Evolutionary conservation across 2,329 filamentous ascomycete species (phyloP), one percentile per base, ranked within the genome.

Genomic region (Venturia carpophila): DNA sequence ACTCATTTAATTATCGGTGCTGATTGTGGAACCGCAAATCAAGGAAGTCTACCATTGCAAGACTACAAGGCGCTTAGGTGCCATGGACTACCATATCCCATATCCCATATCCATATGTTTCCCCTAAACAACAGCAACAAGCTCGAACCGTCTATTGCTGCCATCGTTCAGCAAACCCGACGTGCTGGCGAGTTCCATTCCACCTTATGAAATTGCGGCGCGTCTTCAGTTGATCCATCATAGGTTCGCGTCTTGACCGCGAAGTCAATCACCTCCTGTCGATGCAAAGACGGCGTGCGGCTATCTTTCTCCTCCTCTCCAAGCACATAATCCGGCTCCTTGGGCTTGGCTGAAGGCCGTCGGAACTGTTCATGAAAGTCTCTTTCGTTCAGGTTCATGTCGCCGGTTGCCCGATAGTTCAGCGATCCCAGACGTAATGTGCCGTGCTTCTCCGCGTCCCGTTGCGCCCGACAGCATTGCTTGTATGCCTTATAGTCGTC

Each of bases 401-500:
- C 52, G 52, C 52, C 37, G 13, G 27, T 21, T 17, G 24, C 17
- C 24, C 24, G 10, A 9, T 55, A 55, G 49, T 55, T 55, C 49
- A 55, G 19, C 1, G 24, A 37, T 58, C 17, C 52, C 37, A 55
- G 19, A 5, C 10, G 1, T 17, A 37, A 11, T 5, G 30, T 37
- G 27, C 30, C 52, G 19, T 58, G 9, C 19, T n/a, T 37, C 19
- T 58, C 52, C 17, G 52, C 52, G n/a, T 63, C 43, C 34, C 63
- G 63, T 60, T 64, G 55, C 45, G 62, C 64, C 13, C 34, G 42
- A 30, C 34, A 21, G 60, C 27, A 30, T 39, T 37, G 39, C 42
- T 81, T 81, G 71, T 79, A 81, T 62, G 80, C 78, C 5, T 69
- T 67, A 65, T 80, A 82, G 64, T 81, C 79, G 66, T 81, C 79